A percentile compares a stretch with the other conserved stretches of the same genome.
Evolutionary conservation across 1,284 basidiomycete genomes (phyloP).

Genomic region (Phylloboletellus chloephorus): DNA sequence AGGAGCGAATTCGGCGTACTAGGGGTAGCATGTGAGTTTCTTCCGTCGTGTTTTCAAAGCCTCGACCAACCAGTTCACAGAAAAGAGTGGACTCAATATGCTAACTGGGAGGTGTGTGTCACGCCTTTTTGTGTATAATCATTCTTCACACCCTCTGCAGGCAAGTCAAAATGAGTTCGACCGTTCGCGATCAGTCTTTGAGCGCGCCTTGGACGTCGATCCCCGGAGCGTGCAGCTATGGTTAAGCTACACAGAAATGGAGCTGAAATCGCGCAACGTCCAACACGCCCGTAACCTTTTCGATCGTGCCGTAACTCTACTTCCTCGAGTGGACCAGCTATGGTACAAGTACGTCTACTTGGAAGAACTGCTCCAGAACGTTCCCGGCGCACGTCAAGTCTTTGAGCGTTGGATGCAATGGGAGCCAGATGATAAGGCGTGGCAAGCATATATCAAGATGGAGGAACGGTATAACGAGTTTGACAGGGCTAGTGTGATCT

Average conservation of each 20-base stretch:
- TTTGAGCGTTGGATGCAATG: conserved; percentile 99
- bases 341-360: conserved; percentile 99
- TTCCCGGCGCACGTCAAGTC: conserved; percentile 92
- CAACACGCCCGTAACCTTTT: conserved; percentile 96
- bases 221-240: conserved; percentile 86
- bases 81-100: conserved; percentile 79
- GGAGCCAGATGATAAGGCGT: conserved; percentile 99
- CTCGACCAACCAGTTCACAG: conserved; percentile 32
- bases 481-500: conserved; percentile 88
- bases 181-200: conserved; percentile 89
- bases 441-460: conserved; percentile 97
- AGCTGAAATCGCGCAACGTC: conserved; percentile 94
- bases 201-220: conserved; percentile 95
- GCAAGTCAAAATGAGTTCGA: conserved; percentile 97
- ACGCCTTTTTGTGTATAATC: background rate
- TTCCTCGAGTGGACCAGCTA: conserved; percentile 90
- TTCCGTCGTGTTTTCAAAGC: background rate
- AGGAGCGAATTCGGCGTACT: conserved; percentile 90
- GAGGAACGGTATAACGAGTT: conserved; percentile 91
- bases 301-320: conserved; percentile 92
- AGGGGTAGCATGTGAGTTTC: conserved; percentile 71
- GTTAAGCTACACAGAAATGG: conserved; percentile 97
- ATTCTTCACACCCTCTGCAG: conserved; percentile 34
- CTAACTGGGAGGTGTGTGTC: conserved; percentile 68
- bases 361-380: conserved; percentile 94